Evolutionary conservation across 805 yeast species (phyloP), one percentile per base, ranked within the genome.

Genomic region (Wickerhamomyces chambardii): DNA sequence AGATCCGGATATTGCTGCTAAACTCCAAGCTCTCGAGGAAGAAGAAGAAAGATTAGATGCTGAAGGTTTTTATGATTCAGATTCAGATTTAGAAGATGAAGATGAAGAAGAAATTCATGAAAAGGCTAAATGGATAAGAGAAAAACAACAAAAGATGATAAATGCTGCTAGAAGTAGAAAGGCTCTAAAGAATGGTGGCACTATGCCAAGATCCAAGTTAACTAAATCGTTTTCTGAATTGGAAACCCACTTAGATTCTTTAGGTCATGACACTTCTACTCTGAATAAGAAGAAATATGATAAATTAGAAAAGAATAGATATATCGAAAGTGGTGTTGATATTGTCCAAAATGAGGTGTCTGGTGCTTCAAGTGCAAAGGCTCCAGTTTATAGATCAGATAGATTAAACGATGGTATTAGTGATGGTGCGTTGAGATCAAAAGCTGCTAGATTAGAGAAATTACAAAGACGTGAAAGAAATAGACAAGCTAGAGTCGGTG

Each of bases 11-110:
- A 92, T 92, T 55, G 83, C 87, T 33, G 82, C 85, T 46, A 92
- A 92, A 65, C 73, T 92, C 56, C 86, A 86, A 63, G 95, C 95
- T 15, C 69, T 92, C 45, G 99, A 92, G 65, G 96, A 84, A 44
- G 99, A 92, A 64, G 99, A 92, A 66, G 97, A 90, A 61, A 74
- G 79, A 58, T 75, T 92, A 50, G 95, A 90, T 63, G 63, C 72
- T 33, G 95, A 89, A 64, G 99, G 99, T 22, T 92, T 92, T 68
- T 92, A 92, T 61, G 94, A 86, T 48, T 80, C 94, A 25, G 96
- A 89, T 53, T 73, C 75, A 35, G 78, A 73, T 35, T 64, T 69
- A 35, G 84, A 73, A 47, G 84, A 78, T 39, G 87, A 78, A 47
- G 81, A 78, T 35, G 64, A 66, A 29, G 78, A 72, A 37, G 85